Conservation (phyloP, 2,329 filamentous ascomycete genomes). For the Alternaria brassicae region DNA sequence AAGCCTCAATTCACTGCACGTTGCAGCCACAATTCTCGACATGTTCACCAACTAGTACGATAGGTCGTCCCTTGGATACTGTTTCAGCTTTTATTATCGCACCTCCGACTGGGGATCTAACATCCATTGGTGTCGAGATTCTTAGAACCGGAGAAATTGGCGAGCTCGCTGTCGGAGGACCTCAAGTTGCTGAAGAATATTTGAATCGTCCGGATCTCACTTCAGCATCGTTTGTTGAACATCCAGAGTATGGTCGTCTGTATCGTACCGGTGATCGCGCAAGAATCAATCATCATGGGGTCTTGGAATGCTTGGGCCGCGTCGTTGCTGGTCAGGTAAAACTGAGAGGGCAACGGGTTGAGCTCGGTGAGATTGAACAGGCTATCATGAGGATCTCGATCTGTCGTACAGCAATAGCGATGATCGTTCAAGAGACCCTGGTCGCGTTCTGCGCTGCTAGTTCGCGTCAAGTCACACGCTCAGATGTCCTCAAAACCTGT, state of each 20-base stretch:
- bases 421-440: slow-evolving; percentile 72
- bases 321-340: slow-evolving; percentile 85
- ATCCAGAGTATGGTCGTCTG: slow-evolving; percentile 68
- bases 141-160: slow-evolving; percentile 72
- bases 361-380: slow-evolving; percentile 69
- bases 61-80: slow-evolving; percentile 80
- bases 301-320: slow-evolving; percentile 82
- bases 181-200: slow-evolving; percentile 81
- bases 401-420: slow-evolving; percentile 69
- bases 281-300: slow-evolving; percentile 69
- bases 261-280: slow-evolving; percentile 90
- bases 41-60: slow-evolving; percentile 67
- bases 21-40: slow-evolving; percentile 69
- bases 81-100: slow-evolving; percentile 78
- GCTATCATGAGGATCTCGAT: slow-evolving; percentile 38
- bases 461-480: slow-evolving; percentile 47
- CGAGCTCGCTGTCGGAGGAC: slow-evolving; percentile 81
- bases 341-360: slow-evolving; percentile 81
- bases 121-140: slow-evolving; percentile 55
- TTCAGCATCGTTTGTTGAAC: slow-evolving; percentile 71
- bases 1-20: slow-evolving; percentile 90
- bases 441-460: slow-evolving; percentile 75
- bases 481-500: slow-evolving; percentile 65
- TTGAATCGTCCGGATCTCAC: slow-evolving; percentile 83
- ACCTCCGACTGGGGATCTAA: slow-evolving; percentile 42